These are phyloP conservation scores for Fusarium illudens DNA, from an alignment of 2,329 filamentous ascomycete species.

Conservation along the genomic window DNA sequence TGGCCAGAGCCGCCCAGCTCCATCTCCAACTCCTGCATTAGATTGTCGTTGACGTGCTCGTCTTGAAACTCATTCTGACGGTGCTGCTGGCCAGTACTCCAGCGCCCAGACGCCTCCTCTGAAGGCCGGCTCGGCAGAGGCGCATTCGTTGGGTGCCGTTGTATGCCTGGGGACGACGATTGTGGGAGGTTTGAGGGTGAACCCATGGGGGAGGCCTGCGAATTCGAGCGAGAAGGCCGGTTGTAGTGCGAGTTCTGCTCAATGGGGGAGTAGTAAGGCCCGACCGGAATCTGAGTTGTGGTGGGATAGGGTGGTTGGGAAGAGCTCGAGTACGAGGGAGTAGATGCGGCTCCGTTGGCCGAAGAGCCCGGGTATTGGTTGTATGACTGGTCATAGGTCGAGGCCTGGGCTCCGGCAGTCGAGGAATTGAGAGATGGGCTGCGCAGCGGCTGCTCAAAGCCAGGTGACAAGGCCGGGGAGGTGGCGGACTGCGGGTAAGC, in stretches of 20 bases:
- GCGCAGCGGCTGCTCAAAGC: constrained; percentile 54
- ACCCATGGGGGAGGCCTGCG: constrained; percentile 57
- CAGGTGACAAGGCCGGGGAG: constrained; percentile 45
- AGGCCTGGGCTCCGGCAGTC: constrained; percentile 39
- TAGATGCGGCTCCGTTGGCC: constrained; percentile 51
- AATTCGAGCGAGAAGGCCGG: constrained; percentile 58
- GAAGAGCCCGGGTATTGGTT: constrained; percentile 50
- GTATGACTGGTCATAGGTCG: constrained; percentile 51
- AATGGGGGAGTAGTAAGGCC: constrained; percentile 57
- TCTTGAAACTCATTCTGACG: constrained; percentile 45
- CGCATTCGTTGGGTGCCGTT: constrained; percentile 67
- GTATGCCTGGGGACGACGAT: constrained; percentile 54
- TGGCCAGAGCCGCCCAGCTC: constrained; percentile 54
- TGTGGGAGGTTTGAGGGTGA: constrained; percentile 55
- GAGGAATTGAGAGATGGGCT: constrained; percentile 47
- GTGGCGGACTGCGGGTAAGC: constrained; percentile 40
- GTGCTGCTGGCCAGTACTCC: constrained; percentile 49
- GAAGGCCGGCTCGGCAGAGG: constrained; percentile 65
- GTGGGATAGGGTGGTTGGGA: constrained; percentile 61
- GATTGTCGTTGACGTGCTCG: constrained; percentile 58
- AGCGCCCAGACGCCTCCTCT: constrained; percentile 50
- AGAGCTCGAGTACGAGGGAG: constrained; percentile 46
- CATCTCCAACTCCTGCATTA: constrained; percentile 67
- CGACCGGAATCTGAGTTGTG: constrained; percentile 62
- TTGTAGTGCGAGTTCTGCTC: constrained; percentile 58